A percentile compares a stretch with the other conserved stretches of the same genome.
phyloP scores from a whole-genome alignment of 1,139 yeast species.

The Protomyces arabidopsidicola region DNA sequence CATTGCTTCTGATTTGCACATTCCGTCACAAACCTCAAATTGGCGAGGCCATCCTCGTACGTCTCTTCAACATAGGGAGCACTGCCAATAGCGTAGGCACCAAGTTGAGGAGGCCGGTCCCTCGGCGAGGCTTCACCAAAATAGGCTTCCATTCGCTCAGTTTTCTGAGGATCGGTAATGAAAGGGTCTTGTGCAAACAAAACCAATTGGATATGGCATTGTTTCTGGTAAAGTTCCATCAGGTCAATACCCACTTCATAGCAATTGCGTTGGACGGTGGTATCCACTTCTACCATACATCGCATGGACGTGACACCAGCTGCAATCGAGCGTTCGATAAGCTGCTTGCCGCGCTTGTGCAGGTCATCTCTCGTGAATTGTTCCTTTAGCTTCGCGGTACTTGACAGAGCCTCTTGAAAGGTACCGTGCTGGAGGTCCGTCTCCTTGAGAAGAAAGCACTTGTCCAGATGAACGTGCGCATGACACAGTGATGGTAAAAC shows the following conservation, averaged over 20 bases:
- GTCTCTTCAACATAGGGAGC: conserved; percentile 3
- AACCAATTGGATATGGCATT: not conserved
- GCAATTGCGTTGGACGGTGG: not conserved
- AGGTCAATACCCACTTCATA: not conserved
- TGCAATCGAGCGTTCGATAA: not conserved
- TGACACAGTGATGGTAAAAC: not conserved
- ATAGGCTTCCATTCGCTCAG: not conserved
- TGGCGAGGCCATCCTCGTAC: not conserved
- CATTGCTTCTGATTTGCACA: not conserved
- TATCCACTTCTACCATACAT: not conserved
- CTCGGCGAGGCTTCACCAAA: too few relatives aligned
- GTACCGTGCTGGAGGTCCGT: not conserved
- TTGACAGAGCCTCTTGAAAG: not conserved
- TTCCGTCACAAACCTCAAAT: not conserved
- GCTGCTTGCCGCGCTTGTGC: not conserved
- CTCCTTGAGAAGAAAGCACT: conserved; percentile 2
- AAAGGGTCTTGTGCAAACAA: conserved; percentile 5
- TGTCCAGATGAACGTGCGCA: conserved; percentile 7
- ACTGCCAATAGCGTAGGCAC: not conserved
- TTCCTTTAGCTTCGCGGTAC: not conserved
- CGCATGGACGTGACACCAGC: not conserved
- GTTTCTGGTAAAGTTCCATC: not conserved
- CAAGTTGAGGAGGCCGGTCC: too few relatives aligned
- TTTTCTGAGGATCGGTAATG: not conserved
- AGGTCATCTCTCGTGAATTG: not conserved